These are phyloP conservation scores for Colletotrichum orbiculare DNA, from an alignment of 2,329 filamentous ascomycete species.

Conservation along the genomic window DNA sequence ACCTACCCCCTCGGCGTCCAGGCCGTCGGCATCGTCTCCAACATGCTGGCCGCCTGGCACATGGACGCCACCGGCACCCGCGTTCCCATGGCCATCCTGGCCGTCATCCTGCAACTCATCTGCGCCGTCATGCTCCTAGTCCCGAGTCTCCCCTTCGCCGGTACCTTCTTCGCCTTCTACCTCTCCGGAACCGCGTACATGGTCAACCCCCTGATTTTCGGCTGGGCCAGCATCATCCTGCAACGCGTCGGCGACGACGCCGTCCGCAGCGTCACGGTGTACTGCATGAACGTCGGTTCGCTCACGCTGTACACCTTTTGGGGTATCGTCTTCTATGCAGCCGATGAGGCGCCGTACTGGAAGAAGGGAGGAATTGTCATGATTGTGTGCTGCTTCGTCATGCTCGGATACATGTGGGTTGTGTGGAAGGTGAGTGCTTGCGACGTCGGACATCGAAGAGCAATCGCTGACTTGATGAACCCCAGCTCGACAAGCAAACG, in stretches of 20 bases:
- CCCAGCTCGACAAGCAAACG: not conserved
- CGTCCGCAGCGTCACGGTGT: slow-evolving; percentile 48
- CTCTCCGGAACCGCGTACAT: slow-evolving; percentile 52
- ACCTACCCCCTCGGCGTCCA: slow-evolving; percentile 52
- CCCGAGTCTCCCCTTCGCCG: slow-evolving; percentile 43
- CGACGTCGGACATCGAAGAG: not conserved
- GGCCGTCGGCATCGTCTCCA: slow-evolving; percentile 45
- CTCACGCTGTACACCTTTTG: slow-evolving; percentile 53
- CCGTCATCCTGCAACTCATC: slow-evolving; percentile 46
- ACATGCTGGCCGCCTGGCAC: slow-evolving; percentile 48
- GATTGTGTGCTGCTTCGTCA: slow-evolving; percentile 39
- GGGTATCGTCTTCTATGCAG: slow-evolving; percentile 50
- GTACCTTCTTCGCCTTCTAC: slow-evolving; percentile 46
- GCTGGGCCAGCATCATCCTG: slow-evolving; percentile 52
- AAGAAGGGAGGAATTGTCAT: slow-evolving; percentile 50
- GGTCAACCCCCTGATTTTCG: slow-evolving; percentile 52
- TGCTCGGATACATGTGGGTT: slow-evolving; percentile 32
- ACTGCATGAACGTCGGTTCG: slow-evolving; percentile 51
- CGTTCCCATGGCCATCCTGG: slow-evolving; percentile 47
- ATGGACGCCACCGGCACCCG: slow-evolving; percentile 50
- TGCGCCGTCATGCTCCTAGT: slow-evolving; percentile 47
- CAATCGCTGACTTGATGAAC: not conserved
- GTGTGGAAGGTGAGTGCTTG: slow-evolving; percentile 28
- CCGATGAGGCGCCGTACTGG: slow-evolving; percentile 49
- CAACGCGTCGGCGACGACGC: slow-evolving; percentile 51